A percentile compares a stretch with the other conserved stretches of the same genome.
phyloP scores from a whole-genome alignment of 2,329 filamentous ascomycete species.

The Pyrenophora graminea region DNA sequence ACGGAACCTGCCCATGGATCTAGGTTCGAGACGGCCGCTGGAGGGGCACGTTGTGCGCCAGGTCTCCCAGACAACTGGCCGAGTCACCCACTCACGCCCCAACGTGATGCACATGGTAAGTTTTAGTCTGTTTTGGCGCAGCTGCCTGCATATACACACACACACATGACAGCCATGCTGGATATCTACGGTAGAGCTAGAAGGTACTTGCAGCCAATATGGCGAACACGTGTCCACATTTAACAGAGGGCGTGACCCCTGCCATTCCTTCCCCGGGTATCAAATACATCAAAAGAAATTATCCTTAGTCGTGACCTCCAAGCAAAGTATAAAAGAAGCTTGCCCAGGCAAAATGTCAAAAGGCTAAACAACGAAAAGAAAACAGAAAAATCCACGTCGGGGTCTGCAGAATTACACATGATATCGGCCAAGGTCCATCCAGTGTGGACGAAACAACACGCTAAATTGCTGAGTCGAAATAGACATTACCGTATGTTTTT shows the following conservation, averaged over 20 bases:
- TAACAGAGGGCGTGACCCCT: conserved; percentile 25
- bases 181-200: conserved; percentile 5
- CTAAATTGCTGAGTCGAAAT: conserved; percentile 32
- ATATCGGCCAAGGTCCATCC: conserved; percentile 6
- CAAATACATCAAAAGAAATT: conserved; percentile 29
- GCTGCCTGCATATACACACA: neutral
- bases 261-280: conserved; percentile 32
- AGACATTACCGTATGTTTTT: conserved; percentile 35
- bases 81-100: conserved; percentile 6
- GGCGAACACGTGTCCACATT: conserved; percentile 17
- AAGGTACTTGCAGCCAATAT: conserved; percentile 7
- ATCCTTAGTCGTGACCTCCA: conserved; percentile 17
- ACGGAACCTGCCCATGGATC: conserved; percentile 8
- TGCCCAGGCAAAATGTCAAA: neutral
- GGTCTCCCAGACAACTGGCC: conserved; percentile 4
- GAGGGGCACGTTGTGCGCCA: conserved; percentile 7
- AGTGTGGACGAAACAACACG: conserved; percentile 17
- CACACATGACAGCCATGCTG: conserved; percentile 3
- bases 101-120: neutral
- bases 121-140: conserved; percentile 1
- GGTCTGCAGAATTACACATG: conserved; percentile 10
- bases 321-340: conserved; percentile 6
- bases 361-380: neutral
- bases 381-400: neutral
- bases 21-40: conserved; percentile 11